A percentile compares a stretch with the other conserved stretches of the same genome.
Evolutionary conservation across 805 yeast species (phyloP).

Genomic region (Zygosaccharomyces lentus): DNA sequence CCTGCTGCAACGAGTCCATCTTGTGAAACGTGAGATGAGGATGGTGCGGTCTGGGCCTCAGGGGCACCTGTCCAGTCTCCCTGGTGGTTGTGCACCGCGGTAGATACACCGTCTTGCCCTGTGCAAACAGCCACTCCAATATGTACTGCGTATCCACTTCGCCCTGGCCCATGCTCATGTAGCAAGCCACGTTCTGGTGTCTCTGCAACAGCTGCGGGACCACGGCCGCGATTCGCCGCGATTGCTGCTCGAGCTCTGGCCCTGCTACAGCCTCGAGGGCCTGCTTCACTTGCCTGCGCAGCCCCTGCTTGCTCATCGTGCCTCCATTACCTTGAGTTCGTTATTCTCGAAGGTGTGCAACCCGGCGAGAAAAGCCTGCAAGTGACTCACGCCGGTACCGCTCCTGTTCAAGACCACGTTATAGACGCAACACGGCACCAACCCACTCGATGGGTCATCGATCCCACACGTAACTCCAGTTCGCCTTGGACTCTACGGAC

Average conservation of each 20-base stretch:
- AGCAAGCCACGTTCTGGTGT: slow-evolving; percentile 50
- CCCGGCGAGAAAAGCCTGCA: neutral
- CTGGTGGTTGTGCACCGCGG: slow-evolving; percentile 48
- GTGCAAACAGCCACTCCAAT: slow-evolving; percentile 47
- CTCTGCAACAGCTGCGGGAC: slow-evolving; percentile 17
- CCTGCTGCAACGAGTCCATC: slow-evolving; percentile 41
- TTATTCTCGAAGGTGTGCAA: neutral
- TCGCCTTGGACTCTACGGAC: neutral
- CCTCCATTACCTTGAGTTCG: neutral
- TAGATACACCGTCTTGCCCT: slow-evolving; percentile 50
- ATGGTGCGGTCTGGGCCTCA: slow-evolving; percentile 27
- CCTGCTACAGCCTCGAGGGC: slow-evolving; percentile 18
- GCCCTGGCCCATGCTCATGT: slow-evolving; percentile 68
- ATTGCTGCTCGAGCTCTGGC: slow-evolving; percentile 26
- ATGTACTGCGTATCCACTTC: slow-evolving; percentile 63
- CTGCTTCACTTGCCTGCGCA: slow-evolving; percentile 22
- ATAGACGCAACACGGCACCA: neutral
- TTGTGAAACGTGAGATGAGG: slow-evolving; percentile 54
- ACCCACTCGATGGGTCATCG: neutral
- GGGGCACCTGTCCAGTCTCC: slow-evolving; percentile 29
- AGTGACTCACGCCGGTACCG: slow-evolving; percentile 8
- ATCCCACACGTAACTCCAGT: too few species aligned
- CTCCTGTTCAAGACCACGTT: slow-evolving; percentile 3
- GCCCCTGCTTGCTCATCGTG: slow-evolving; percentile 18
- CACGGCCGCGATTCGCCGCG: slow-evolving; percentile 18